Conservation (phyloP, 495 filamentous ascomycete species). For the Schizothecium vesticola region DNA sequence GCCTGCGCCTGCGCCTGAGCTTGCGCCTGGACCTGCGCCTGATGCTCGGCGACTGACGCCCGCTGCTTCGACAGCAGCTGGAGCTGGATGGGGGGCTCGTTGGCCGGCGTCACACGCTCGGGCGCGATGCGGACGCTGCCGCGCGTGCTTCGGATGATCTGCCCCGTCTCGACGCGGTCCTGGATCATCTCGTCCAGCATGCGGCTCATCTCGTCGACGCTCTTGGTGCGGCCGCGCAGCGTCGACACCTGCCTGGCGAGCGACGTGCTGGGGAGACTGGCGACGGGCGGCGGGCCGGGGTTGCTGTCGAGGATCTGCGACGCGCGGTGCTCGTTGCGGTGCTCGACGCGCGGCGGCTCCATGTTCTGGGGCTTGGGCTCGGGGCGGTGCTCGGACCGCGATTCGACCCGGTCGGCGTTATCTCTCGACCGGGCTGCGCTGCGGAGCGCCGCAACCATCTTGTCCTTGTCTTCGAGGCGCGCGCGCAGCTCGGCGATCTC, state of each 20-base stretch:
- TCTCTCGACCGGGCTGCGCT: conserved; percentile 83
- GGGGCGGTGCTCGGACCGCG: conserved; percentile 36
- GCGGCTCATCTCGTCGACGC: conserved; percentile 80
- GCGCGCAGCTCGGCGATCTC: conserved; percentile 89
- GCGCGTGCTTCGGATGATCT: conserved; percentile 53
- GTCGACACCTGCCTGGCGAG: conserved; percentile 32
- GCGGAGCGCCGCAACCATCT: conserved; percentile 85
- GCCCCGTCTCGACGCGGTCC: conserved; percentile 68
- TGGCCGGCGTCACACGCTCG: conserved; percentile 19
- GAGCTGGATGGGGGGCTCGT: conserved; percentile 28
- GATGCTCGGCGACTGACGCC: conserved; percentile 22
- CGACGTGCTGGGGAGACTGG: conserved; percentile 34
- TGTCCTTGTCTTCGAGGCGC: conserved; percentile 90
- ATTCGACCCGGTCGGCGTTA: conserved; percentile 56
- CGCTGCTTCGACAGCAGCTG: conserved; percentile 34
- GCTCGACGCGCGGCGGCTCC: conserved; percentile 9
- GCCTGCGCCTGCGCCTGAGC: not conserved
- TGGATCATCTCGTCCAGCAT: conserved; percentile 95
- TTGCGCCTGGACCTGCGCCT: conserved; percentile 12
- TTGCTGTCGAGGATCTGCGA: conserved; percentile 41
- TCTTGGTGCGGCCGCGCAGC: conserved; percentile 53
- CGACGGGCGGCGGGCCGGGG: conserved; percentile 30
- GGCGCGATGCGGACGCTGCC: conserved; percentile 49
- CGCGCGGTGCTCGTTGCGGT: conserved; percentile 32
- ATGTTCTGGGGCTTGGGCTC: conserved; percentile 25